A percentile compares a stretch with the other conserved stretches of the same genome.
Evolutionary conservation across 352 stramenopile genomes (phyloP).

Genomic region (Pythium angustatum): DNA sequence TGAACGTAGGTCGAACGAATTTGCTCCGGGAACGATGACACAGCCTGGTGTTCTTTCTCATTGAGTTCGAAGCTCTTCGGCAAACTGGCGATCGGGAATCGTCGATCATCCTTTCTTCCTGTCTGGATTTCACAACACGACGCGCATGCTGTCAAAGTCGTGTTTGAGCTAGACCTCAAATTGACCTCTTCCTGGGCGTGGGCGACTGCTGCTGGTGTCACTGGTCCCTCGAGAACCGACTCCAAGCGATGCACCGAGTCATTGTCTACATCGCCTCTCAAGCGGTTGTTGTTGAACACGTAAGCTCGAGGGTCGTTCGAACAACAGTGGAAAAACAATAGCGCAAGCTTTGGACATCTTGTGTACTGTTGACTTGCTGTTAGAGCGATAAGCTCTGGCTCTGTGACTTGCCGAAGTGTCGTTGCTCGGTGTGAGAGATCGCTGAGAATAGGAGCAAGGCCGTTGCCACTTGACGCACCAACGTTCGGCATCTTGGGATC

Average conservation of each 20-base stretch:
- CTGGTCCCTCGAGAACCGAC: too few relatives aligned
- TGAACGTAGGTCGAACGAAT: background rate
- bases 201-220: background rate
- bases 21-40: background rate
- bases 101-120: background rate
- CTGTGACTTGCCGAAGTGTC: too few relatives aligned
- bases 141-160: too few relatives aligned
- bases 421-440: too few relatives aligned
- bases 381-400: background rate
- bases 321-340: constrained; percentile 3
- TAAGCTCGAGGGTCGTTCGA: background rate
- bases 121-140: background rate
- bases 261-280: background rate
- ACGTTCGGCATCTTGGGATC: too few relatives aligned
- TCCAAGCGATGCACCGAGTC: background rate
- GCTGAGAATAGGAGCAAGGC: too few relatives aligned
- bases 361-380: too few relatives aligned
- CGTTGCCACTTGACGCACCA: too few relatives aligned
- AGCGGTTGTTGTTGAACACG: background rate
- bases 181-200: background rate
- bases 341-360: background rate
- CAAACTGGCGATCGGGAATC: background rate
- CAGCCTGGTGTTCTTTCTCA: background rate
- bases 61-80: background rate
- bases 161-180: background rate